phyloP scores from a whole-genome alignment of 495 filamentous ascomycete species.

The Bryoglossum gracile region DNA sequence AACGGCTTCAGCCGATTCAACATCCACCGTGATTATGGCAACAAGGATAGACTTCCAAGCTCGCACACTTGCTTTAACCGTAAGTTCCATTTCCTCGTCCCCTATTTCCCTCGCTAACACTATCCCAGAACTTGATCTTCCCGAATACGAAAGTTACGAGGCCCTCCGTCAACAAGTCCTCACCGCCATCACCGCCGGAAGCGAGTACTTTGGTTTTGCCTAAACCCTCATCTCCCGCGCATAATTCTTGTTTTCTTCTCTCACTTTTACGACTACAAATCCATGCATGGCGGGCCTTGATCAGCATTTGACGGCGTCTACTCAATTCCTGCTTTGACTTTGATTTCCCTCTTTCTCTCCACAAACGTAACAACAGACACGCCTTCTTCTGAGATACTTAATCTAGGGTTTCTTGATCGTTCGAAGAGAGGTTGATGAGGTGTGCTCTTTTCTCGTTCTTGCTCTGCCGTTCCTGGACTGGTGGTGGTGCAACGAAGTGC shows the following conservation, averaged over 20 bases:
- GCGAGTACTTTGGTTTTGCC: conserved; percentile 98
- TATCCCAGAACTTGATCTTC: conserved; percentile 83
- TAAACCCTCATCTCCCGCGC: conserved; percentile 30
- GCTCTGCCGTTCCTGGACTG: too few relatives aligned
- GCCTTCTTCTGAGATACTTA: not conserved
- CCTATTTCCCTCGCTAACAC: conserved; percentile 3
- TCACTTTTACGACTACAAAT: conserved; percentile 12
- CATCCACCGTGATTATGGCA: conserved; percentile 97
- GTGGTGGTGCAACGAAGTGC: not conserved
- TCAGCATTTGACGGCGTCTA: conserved; percentile 46
- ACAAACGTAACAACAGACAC: not conserved
- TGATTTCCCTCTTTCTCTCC: conserved; percentile 16
- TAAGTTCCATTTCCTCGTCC: conserved; percentile 48
- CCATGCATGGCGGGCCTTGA: conserved; percentile 25
- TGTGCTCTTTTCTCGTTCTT: too few relatives aligned
- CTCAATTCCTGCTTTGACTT: conserved; percentile 3
- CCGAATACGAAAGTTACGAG: conserved; percentile 97
- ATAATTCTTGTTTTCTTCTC: conserved; percentile 1
- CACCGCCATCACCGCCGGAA: conserved; percentile 90
- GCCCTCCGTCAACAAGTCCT: conserved; percentile 76
- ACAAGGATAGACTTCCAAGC: conserved; percentile 91
- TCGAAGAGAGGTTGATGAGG: too few relatives aligned
- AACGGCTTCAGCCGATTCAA: conserved; percentile 98
- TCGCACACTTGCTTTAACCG: conserved; percentile 99
- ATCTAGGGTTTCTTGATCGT: too few relatives aligned